phyloP scores from a whole-genome alignment of 441 rosid species.

The Bocquillonia castaneifolia region DNA sequence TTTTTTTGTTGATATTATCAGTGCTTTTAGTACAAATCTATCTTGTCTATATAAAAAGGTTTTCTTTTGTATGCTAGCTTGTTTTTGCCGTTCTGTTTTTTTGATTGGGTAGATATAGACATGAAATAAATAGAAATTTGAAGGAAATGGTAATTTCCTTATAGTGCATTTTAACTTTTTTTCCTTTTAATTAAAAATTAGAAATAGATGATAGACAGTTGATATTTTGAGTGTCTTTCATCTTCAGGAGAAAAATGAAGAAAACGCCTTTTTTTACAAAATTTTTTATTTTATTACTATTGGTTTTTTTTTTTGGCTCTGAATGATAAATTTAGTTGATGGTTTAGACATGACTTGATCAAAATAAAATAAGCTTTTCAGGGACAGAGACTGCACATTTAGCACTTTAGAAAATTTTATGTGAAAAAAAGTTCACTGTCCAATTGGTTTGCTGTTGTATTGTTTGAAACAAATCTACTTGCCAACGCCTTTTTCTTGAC shows the following conservation, averaged over 20 bases:
- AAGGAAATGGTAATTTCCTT: not conserved
- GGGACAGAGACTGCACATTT: constrained; percentile 17
- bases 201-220: not conserved
- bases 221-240: not conserved
- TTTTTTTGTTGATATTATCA: not conserved
- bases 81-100: not conserved
- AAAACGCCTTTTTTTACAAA: constrained; percentile 7
- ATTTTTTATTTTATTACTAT: not conserved
- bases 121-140: not conserved
- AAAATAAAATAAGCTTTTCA: constrained; percentile 20
- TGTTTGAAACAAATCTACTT: constrained; percentile 12
- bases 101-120: constrained; percentile 8
- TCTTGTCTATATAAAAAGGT: not conserved
- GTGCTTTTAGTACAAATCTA: not conserved
- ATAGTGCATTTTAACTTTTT: not conserved
- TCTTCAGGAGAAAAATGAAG: not conserved
- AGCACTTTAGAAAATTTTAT: constrained; percentile 11
- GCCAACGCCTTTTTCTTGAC: not conserved
- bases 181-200: not conserved
- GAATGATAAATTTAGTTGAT: not conserved
- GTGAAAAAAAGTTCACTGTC: not conserved
- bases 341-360: constrained; percentile 12
- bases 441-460: constrained; percentile 1
- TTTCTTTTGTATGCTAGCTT: constrained; percentile 8
- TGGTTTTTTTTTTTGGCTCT: not conserved